These are phyloP conservation scores for Echinosophora koreensis DNA, from an alignment of 306 rosid genomes.

Conservation along the genomic window DNA sequence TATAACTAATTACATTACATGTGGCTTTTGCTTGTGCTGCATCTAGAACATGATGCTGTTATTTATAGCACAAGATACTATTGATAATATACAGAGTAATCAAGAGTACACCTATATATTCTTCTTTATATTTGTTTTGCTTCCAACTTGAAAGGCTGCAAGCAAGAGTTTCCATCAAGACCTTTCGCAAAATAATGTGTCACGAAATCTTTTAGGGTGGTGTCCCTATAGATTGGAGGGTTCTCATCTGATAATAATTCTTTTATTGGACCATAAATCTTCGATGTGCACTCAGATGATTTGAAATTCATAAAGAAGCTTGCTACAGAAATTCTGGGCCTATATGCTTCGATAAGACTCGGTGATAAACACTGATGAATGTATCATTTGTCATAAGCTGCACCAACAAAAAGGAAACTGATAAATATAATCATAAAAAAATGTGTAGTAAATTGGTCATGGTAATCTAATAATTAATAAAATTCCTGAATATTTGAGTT, in stretches of 20 bases:
- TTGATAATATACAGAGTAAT: too few species aligned
- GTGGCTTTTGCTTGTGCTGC: too few species aligned
- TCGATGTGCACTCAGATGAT: not conserved
- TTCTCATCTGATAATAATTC: conserved; percentile 50
- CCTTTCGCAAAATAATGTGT: conserved; percentile 10
- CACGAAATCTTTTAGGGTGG: conserved; percentile 27
- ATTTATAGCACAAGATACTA: too few species aligned
- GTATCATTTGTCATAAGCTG: conserved; percentile 54
- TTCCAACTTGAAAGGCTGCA: not conserved
- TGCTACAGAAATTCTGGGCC: conserved; percentile 57
- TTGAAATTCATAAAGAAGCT: conserved; percentile 42
- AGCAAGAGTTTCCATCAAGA: not conserved
- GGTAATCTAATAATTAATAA: too few species aligned
- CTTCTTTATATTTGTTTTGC: not conserved
- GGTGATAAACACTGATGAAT: conserved; percentile 51
- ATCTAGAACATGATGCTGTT: too few species aligned
- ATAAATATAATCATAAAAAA: not conserved
- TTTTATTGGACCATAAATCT: conserved; percentile 50
- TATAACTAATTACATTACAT: not conserved
- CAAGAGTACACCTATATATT: not conserved
- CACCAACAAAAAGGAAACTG: not conserved
- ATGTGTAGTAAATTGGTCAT: too few species aligned
- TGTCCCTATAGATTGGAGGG: conserved; percentile 44
- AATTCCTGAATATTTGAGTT: too few species aligned
- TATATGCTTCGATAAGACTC: conserved; percentile 36